Evolutionary conservation across 1,139 yeast genomes (phyloP), one percentile per base, ranked within the genome.

Genomic region (Candida sp.): DNA sequence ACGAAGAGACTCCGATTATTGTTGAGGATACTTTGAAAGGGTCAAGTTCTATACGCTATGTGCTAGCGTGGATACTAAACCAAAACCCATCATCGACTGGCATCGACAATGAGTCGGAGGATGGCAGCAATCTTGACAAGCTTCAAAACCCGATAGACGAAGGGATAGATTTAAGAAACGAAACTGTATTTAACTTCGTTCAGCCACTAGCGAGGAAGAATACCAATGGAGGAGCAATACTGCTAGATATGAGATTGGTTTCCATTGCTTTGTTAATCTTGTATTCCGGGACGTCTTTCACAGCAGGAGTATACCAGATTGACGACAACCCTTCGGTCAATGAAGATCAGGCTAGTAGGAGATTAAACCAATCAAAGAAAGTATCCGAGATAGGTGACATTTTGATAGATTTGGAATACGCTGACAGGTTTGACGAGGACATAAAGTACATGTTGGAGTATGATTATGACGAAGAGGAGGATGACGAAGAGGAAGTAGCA

Each of bases 361-460:
- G 65, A 31, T 47, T 56, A n/a, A 62, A 65, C 46, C 67, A 67
- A 44, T 51, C 61, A 9, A 61, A 58, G n/a, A 63, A 64, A 9
- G 56, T 66, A 9, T 59, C 69, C 11, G 85, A 81, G 52, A 74
- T 84, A 9, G 81, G 84, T 1, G 85, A 82, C 49, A 68, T 85
- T 9, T 63, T 85, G 50, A 72, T 79, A 22, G 85, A 83, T 59
- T 66, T 85, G 51, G 88, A 83, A 52, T 83, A 85, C 39, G 85
- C 83, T 51, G 94, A 88, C 63, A 70, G 83, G 49, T 85, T 82
- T 56, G 96, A 88, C 62, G 92, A 86, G 57, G 94, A 88, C 65
- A 80, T 88, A 23, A 73, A 80, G 51, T 88, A 88, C 61, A 84
- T 88, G 69, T 87, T 87, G 64, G 91, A 86, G 49, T 77, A 78